Evolutionary conservation across 495 filamentous ascomycete genomes (phyloP), one percentile per base, ranked within the genome.

Genomic region (Podospora pseudoanserina): DNA sequence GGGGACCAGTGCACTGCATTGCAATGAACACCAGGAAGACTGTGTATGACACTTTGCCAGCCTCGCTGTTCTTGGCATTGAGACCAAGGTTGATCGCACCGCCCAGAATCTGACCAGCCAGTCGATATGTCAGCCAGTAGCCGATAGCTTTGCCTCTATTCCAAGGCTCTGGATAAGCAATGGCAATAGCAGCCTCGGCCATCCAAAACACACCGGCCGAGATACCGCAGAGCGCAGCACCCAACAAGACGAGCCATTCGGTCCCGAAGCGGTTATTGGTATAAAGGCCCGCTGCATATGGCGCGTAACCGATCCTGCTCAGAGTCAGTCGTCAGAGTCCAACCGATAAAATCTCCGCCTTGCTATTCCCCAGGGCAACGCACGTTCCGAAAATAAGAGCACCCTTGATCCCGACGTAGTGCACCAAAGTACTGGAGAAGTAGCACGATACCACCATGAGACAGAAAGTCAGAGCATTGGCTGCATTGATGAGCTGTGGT

Each of bases 141-240:
- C 86, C 87, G 1, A 90, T 77, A 53, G 85, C 86, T 26, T 81
- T 81, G 0, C 87, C 87, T 69, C 85, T 81, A 58, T 90, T 89
- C 62, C 85, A 83, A 2, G 85, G 83, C 68, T 91, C 88, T 0
- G 88, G 87, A 69, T 91, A 91, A 0, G 84, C 78, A 4, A 90
- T 83, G 0, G 87, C 88, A 59, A 91, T 88, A 0, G 88, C 87
- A 3, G 83, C 84, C 71, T 90, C 88, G 0, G 87, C 84, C 76
- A 84, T 85, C 89, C 89, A 91, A 75, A 90, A 91, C 1, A 90
- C 79, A 4, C 88, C 87, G 0, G 88, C 89, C 0, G 84, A 86
- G 44, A 90, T 76, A 26, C 89, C 89, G 70, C 88, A 90, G 11
- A 88, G 76, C 13, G 86, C 88, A 0, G 88, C 87, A 9, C 89